Conservation (phyloP, 306 rosid genomes). For the Notholithocarpus densiflorus region DNA sequence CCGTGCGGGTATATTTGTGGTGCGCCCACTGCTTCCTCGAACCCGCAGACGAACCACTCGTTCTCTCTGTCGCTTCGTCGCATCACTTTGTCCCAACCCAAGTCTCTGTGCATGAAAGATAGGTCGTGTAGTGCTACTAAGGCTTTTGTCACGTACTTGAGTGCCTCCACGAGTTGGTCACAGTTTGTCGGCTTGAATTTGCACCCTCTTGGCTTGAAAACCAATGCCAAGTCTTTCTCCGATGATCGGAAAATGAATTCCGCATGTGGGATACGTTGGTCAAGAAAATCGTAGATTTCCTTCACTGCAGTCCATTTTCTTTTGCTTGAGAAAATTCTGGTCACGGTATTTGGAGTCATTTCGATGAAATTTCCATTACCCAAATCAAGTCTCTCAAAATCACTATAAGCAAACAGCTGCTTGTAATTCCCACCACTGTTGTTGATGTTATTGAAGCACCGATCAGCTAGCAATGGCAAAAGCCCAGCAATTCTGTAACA, state of each 20-base stretch:
- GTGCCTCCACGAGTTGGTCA: conserved; percentile 67
- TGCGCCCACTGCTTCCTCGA: conserved; percentile 77
- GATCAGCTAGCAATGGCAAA: conserved; percentile 52
- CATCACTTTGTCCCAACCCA: conserved; percentile 81
- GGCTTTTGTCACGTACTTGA: conserved; percentile 79
- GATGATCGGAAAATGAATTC: conserved; percentile 36
- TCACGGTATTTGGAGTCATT: conserved; percentile 70
- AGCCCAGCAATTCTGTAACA: conserved; percentile 60
- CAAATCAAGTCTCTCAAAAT: conserved; percentile 60
- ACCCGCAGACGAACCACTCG: conserved; percentile 85
- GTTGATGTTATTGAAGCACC: conserved; percentile 29
- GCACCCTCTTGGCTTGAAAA: conserved; percentile 74
- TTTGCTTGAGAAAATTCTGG: conserved; percentile 40
- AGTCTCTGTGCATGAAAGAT: conserved; percentile 87
- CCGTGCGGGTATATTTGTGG: conserved; percentile 63
- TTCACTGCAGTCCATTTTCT: conserved; percentile 65
- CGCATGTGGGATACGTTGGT: conserved; percentile 79
- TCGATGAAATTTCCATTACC: conserved; percentile 54
- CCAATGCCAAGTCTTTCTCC: conserved; percentile 48
- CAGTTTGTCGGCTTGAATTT: conserved; percentile 43
- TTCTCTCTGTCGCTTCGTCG: conserved; percentile 40
- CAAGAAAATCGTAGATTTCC: conserved; percentile 76
- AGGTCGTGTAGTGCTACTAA: conserved; percentile 82
- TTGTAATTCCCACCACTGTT: conserved; percentile 13
- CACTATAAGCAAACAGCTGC: conserved; percentile 42